Percentiles rank a stretch among this genome's conserved stretches.
phyloP scores from a whole-genome alignment of 2,329 filamentous ascomycete species.

The Aureobasidium sp. region DNA sequence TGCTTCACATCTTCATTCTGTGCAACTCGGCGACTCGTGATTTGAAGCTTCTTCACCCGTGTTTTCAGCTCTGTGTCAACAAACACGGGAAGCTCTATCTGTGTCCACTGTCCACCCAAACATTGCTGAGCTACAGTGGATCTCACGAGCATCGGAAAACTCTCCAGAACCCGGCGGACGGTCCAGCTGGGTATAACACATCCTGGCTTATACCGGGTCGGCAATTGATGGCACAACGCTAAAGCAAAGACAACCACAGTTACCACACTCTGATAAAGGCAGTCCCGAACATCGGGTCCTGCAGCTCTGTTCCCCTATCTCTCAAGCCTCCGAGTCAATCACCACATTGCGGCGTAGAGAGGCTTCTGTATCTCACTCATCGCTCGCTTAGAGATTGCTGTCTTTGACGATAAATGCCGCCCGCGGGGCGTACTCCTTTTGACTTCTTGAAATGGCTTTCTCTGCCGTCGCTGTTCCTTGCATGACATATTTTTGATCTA shows the following conservation, averaged over 20 bases:
- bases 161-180: not conserved
- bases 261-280: not conserved
- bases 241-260: not conserved
- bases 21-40: not conserved
- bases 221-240: not conserved
- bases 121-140: not conserved
- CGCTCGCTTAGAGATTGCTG: not conserved
- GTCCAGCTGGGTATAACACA: not conserved
- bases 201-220: not conserved
- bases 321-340: not conserved
- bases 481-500: constrained; percentile 43
- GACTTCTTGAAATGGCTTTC: not conserved
- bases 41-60: not conserved
- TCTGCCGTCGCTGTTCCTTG: constrained; percentile 39
- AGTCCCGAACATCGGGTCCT: constrained; percentile 5
- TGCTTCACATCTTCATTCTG: not conserved
- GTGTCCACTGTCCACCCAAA: not conserved
- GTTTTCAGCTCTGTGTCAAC: constrained; percentile 1
- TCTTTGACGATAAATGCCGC: not conserved
- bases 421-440: not conserved
- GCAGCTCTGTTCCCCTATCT: not conserved
- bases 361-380: not conserved
- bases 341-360: not conserved
- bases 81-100: not conserved
- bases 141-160: not conserved